Conservation (phyloP, 1,284 basidiomycete species). For the Cystobasidium sp. region DNA sequence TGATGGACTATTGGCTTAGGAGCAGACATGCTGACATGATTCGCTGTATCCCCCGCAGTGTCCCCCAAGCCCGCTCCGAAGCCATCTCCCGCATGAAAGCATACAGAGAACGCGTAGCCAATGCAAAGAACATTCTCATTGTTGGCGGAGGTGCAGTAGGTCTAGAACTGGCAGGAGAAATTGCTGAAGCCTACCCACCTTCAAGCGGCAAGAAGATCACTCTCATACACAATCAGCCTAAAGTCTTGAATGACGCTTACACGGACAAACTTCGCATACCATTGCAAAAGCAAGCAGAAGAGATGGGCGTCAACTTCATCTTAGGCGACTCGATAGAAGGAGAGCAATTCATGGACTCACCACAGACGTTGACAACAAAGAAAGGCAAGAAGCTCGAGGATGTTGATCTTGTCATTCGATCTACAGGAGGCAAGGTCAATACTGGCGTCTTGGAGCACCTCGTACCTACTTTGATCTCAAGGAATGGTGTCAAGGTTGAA, state of each 20-base stretch:
- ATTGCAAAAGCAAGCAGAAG: constrained; percentile 20
- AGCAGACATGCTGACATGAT: not conserved
- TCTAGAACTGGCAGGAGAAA: constrained; percentile 42
- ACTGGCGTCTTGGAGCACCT: constrained; percentile 5
- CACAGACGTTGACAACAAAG: constrained; percentile 15
- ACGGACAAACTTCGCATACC: constrained; percentile 29
- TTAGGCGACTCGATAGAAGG: constrained; percentile 23
- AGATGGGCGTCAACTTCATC: constrained; percentile 27
- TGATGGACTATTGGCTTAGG: not conserved
- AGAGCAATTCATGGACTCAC: constrained; percentile 16
- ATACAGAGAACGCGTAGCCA: constrained; percentile 33
- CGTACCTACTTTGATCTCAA: constrained; percentile 2
- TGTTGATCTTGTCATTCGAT: constrained; percentile 38
- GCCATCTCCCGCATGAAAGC: constrained; percentile 39
- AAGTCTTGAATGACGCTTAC: constrained; percentile 33
- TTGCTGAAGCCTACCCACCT: constrained; percentile 33
- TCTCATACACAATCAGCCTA: constrained; percentile 30
- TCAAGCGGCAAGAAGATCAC: constrained; percentile 38
- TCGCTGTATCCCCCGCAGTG: not conserved
- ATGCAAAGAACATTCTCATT: constrained; percentile 33
- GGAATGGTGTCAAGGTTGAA: constrained; percentile 37
- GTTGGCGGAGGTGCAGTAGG: constrained; percentile 44
- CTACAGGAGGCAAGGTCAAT: constrained; percentile 36
- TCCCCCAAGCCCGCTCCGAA: constrained; percentile 28
- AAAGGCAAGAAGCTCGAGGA: constrained; percentile 18